Percentiles rank a stretch among this genome's conserved stretches.
Conservation (phyloP, 176 grass and related monocot species). For the Musa troglodytarum region DNA sequence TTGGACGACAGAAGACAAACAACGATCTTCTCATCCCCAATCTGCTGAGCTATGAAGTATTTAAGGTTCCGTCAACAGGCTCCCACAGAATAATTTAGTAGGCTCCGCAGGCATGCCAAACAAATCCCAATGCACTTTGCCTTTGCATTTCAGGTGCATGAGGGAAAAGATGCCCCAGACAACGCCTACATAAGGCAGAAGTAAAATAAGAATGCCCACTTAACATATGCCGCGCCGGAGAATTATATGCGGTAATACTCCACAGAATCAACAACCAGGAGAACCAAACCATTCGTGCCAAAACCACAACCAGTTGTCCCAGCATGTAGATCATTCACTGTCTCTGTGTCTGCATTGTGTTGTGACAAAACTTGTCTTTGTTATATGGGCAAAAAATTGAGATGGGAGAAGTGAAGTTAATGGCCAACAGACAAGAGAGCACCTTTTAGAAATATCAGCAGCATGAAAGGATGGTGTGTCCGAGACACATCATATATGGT, state of each 20-base stretch:
- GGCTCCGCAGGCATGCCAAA: conserved; percentile 13
- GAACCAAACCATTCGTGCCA: conserved; percentile 6
- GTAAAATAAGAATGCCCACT: conserved; percentile 14
- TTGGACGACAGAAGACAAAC: not conserved
- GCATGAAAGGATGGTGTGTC: not conserved
- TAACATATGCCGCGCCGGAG: not conserved
- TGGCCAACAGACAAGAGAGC: not conserved
- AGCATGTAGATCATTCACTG: too few species aligned
- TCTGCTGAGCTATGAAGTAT: conserved; percentile 8
- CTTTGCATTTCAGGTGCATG: conserved; percentile 20
- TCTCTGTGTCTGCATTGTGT: not conserved
- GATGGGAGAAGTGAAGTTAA: not conserved
- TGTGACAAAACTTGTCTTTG: not conserved
- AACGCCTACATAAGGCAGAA: conserved; percentile 19
- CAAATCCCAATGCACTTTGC: conserved; percentile 3
- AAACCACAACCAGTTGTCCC: not conserved
- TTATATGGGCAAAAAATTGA: too few species aligned
- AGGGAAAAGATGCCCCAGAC: conserved; percentile 26
- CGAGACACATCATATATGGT: not conserved
- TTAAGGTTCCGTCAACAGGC: not conserved
- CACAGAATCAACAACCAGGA: not conserved
- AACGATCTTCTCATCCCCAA: not conserved
- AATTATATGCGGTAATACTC: conserved; percentile 4
- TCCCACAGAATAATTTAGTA: conserved; percentile 21
- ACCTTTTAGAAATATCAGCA: not conserved